Conservation (phyloP, 768 basidiomycete species). For the Podaxis carcinomalis region DNA sequence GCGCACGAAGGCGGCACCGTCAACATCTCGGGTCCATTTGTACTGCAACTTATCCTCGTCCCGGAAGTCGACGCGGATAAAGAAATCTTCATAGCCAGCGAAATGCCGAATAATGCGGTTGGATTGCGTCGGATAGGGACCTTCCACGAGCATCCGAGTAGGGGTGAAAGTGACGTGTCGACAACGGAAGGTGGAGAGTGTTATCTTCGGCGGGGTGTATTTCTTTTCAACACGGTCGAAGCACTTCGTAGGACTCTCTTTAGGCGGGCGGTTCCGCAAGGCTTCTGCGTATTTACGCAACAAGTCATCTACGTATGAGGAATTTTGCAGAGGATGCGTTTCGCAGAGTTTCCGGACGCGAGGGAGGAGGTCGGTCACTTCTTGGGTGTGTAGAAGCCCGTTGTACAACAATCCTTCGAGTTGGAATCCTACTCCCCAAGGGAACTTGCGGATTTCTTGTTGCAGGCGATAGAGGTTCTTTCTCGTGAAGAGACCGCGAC, state of each 20-base stretch:
- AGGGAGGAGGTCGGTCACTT: conserved; percentile 44
- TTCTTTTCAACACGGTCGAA: conserved; percentile 32
- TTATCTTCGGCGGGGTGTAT: conserved; percentile 22
- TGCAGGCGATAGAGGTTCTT: conserved; percentile 43
- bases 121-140: conserved; percentile 70
- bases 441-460: conserved; percentile 38
- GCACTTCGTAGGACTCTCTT: conserved; percentile 38
- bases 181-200: conserved; percentile 48
- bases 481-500: conserved; percentile 45
- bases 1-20: conserved; percentile 50
- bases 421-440: conserved; percentile 75
- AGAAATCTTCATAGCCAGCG: conserved; percentile 54
- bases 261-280: conserved; percentile 37
- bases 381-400: conserved; percentile 54
- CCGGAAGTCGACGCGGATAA: conserved; percentile 80
- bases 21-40: conserved; percentile 65
- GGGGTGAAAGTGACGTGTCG: conserved; percentile 77
- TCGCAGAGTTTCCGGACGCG: conserved; percentile 38
- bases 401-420: conserved; percentile 67
- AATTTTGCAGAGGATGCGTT: conserved; percentile 19
- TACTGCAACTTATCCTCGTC: conserved; percentile 80
- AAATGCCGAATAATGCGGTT: conserved; percentile 78
- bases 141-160: conserved; percentile 69
- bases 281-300: conserved; percentile 51
- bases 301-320: conserved; percentile 36